Base-by-base conservation (phyloP, 345 rosid genomes). In the Cardamine chenopodiifolia region DNA sequence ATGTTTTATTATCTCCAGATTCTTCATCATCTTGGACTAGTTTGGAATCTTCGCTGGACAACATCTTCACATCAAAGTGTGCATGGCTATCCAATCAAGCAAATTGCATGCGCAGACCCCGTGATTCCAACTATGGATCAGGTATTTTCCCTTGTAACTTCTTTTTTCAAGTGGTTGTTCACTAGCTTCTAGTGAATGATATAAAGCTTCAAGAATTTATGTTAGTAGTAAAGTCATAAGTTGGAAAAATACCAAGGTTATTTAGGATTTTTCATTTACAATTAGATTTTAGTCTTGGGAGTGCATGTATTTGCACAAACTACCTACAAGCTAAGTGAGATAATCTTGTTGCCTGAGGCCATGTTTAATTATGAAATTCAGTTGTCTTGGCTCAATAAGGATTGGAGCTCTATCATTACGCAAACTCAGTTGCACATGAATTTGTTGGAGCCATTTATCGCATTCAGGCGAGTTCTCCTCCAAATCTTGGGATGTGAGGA, bases 401-500 rank as follows among this genome's bases (percentile, higher is more conserved):
- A 87, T 32, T 91, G 97, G 98, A 87, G 74, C 79, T 81, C 86
- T 67, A 86, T 87, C 82, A 74, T 88, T 86, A 78, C 72, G 64
- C 84, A 81, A 73, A 77, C 90, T 35, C 91, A 87, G 82, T 85
- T 94, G 72, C 98, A 94, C 82, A 87, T 94, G 97, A 87, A 85
- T 83, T 81, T 94, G 80, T 80, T 94, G 75, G 98, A 91, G 77
- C 97, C 98, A 74, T 88, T 94, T 77, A 87, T 88, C 66, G 91
- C 95, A 73, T 91, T 94, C 77, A 88, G 98, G 79, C 81, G 92
- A 53, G 88, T 88, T 50, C 85, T 94, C 49, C 96, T 91, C 78
- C 89, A 91, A 81, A 84, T 88, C 70, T 77, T 94, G 89, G 80
- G 84, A 52, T 90, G 95, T 65, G 73, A 80, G 68, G 83, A 85